A percentile compares a stretch with the other conserved stretches of the same genome.
Evolutionary conservation across 2,329 filamentous ascomycete species (phyloP).

Genomic region (Paradendryphiella salina): DNA sequence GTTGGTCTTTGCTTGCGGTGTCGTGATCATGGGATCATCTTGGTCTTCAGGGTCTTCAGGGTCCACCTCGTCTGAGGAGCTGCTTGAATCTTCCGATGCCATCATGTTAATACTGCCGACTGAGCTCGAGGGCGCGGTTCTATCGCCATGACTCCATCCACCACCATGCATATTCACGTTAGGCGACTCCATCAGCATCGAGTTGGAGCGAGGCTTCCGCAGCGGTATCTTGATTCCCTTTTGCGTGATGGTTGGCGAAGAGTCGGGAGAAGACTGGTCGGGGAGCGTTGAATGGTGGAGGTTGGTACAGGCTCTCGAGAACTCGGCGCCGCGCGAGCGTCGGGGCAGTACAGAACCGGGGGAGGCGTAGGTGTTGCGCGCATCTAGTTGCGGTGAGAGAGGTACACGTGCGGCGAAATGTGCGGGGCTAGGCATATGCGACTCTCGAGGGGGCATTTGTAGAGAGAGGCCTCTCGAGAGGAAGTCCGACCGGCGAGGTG

Average conservation of each 20-base stretch:
- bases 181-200: conserved; percentile 63
- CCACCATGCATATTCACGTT: conserved; percentile 58
- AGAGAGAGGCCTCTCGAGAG: conserved; percentile 67
- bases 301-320: conserved; percentile 89
- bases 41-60: conserved; percentile 54
- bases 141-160: conserved; percentile 64
- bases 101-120: conserved; percentile 79
- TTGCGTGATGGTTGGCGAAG: conserved; percentile 80
- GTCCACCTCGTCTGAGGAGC: conserved; percentile 62
- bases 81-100: conserved; percentile 76
- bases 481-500: conserved; percentile 70
- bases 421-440: conserved; percentile 52
- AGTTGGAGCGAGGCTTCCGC: conserved; percentile 51
- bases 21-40: conserved; percentile 76
- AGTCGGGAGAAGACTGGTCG: conserved; percentile 84
- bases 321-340: conserved; percentile 87
- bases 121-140: conserved; percentile 66
- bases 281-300: conserved; percentile 94
- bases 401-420: conserved; percentile 64
- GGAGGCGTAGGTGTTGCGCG: conserved; percentile 76
- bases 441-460: conserved; percentile 65
- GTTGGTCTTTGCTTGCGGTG: conserved; percentile 72
- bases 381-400: conserved; percentile 83
- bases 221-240: conserved; percentile 65
- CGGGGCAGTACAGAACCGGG: conserved; percentile 86